Evolutionary conservation across 768 basidiomycete species (phyloP).

Genomic region (Leccinellum luteum): DNA sequence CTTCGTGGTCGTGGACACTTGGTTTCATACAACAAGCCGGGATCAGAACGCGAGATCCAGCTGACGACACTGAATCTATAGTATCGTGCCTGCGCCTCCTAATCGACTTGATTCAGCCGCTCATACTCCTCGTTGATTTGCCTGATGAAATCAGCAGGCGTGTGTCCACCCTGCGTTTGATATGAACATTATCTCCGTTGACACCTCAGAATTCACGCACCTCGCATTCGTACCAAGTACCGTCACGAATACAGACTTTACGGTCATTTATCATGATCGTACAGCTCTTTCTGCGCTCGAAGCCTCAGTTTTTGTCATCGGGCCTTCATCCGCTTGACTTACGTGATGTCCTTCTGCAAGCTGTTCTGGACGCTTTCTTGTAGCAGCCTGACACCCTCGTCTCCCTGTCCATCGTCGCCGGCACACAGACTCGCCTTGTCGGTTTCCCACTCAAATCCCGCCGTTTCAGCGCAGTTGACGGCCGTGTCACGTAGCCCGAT

Average conservation of each 20-base stretch:
- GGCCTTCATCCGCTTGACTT: slow-evolving; percentile 20
- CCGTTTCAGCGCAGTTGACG: slow-evolving; percentile 58
- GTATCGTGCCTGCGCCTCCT: slow-evolving; percentile 14
- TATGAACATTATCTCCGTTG: slow-evolving; percentile 27
- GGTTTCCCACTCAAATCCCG: slow-evolving; percentile 66
- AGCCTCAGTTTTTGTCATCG: slow-evolving; percentile 7
- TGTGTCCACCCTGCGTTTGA: slow-evolving; percentile 64
- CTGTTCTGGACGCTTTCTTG: slow-evolving; percentile 50
- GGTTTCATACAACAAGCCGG: slow-evolving; percentile 8
- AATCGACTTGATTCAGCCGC: slow-evolving; percentile 48
- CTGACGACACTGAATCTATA: slow-evolving; percentile 9
- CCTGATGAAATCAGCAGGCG: slow-evolving; percentile 66
- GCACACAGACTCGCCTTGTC: slow-evolving; percentile 57
- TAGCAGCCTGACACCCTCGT: slow-evolving; percentile 65
- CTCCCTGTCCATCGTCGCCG: slow-evolving; percentile 55
- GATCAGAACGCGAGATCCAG: slow-evolving; percentile 5
- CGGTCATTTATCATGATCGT: slow-evolving; percentile 74
- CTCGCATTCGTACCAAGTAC: slow-evolving; percentile 76
- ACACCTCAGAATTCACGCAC: slow-evolving; percentile 39
- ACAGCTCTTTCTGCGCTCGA: slow-evolving; percentile 68
- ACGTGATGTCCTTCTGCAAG: slow-evolving; percentile 58
- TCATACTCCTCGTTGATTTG: slow-evolving; percentile 76
- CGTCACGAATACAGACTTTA: slow-evolving; percentile 74
- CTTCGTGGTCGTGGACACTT: slow-evolving; percentile 15
- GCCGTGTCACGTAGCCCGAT: slow-evolving; percentile 70